Evolutionary conservation across 352 stramenopile genomes (phyloP).

Genomic region (Phytophthora pistaciae): DNA sequence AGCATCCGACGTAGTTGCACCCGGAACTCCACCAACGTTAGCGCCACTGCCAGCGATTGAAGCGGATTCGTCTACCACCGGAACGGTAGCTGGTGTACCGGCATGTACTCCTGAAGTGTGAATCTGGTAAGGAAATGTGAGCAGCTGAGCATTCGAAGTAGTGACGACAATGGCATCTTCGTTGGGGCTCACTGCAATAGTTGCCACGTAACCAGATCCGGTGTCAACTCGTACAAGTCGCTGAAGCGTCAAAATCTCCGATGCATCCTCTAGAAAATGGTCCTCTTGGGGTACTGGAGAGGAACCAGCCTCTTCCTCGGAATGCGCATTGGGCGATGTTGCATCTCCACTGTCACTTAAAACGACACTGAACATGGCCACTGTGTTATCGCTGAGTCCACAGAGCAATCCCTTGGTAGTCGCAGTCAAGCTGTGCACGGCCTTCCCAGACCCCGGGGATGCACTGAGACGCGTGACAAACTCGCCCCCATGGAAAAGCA

Average conservation of each 20-base stretch:
- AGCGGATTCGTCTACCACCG: constrained; percentile 30
- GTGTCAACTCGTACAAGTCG: constrained; percentile 71
- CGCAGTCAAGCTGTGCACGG: constrained; percentile 68
- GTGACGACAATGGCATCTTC: constrained; percentile 79
- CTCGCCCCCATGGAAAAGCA: constrained; percentile 89
- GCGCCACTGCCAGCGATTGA: constrained; percentile 15
- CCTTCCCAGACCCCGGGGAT: constrained; percentile 59
- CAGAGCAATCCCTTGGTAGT: constrained; percentile 85
- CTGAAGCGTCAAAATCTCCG: constrained; percentile 62
- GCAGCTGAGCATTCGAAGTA: constrained; percentile 68
- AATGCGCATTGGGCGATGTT: constrained; percentile 38
- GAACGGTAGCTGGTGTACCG: constrained; percentile 9
- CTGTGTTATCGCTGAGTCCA: constrained; percentile 70
- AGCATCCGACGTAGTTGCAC: constrained; percentile 5
- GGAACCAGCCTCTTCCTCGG: constrained; percentile 17
- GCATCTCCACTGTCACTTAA: constrained; percentile 25
- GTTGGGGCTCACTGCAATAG: constrained; percentile 78
- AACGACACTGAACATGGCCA: constrained; percentile 75
- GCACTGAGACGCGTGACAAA: constrained; percentile 64
- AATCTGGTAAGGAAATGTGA: constrained; percentile 81
- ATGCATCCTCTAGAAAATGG: constrained; percentile 29
- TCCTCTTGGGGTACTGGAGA: constrained; percentile 22
- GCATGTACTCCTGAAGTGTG: constrained; percentile 36
- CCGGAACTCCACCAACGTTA: background rate
- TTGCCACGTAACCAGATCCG: constrained; percentile 46